Conservation (phyloP, 1,284 basidiomycete genomes). For the Neolentinus lepideus region DNA sequence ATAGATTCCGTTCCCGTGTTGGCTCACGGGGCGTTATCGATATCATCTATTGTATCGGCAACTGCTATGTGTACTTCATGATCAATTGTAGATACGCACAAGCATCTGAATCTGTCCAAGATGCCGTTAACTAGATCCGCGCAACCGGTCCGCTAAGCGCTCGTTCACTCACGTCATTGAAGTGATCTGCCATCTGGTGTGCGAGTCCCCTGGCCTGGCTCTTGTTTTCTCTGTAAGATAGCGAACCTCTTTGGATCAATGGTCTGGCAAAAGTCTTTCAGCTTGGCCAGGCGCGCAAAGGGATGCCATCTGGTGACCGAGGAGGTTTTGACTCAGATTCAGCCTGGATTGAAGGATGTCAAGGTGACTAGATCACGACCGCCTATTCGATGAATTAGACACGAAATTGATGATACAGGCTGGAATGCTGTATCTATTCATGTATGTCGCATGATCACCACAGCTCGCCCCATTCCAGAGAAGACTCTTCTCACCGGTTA, state of each 20-base stretch:
- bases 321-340: slow-evolving; percentile 66
- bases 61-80: no score
- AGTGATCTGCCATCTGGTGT: no score
- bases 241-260: slow-evolving; percentile 29
- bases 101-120: no score
- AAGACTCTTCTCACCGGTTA: background rate
- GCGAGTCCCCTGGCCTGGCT: no score
- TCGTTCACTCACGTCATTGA: no score
- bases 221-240: background rate
- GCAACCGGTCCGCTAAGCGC: no score
- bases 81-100: no score
- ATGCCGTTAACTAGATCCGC: no score
- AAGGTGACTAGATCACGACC: slow-evolving; percentile 36
- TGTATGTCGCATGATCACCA: slow-evolving; percentile 34
- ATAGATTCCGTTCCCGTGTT: no score
- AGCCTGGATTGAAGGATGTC: slow-evolving; percentile 65
- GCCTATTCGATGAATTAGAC: background rate
- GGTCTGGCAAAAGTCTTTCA: slow-evolving; percentile 92
- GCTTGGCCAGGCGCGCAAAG: slow-evolving; percentile 48
- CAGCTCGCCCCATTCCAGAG: background rate
- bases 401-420: slow-evolving; percentile 30
- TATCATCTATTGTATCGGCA: no score
- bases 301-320: slow-evolving; percentile 87
- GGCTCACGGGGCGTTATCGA: no score
- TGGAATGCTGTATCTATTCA: slow-evolving; percentile 72